Base-by-base conservation (phyloP, 169 alveolate species). In the Plasmodium billcollinsi region DNA sequence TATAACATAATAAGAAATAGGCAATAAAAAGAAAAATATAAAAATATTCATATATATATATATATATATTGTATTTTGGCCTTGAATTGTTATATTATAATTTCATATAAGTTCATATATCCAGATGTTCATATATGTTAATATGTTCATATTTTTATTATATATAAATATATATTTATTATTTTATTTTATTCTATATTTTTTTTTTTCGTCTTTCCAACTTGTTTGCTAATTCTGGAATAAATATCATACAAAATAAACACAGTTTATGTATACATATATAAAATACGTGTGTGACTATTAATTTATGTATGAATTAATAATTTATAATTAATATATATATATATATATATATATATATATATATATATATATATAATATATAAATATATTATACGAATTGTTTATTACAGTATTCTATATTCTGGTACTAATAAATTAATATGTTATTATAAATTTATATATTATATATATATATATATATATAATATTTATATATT, bases 221-320 rank as follows among this genome's bases (percentile, higher is more conserved):
- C 33, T 26, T 26, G 33, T 26, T 26, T 26, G 1, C 33, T 26
- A 26, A 26, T 26, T 26, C 33, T 26, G 33, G 33, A 26, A 26
- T 26, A 26, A 26, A 26, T 26, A 26, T 26, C 33, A 26, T 26
- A 26, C 3, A 26, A 26, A 26, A 26, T 26, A 26, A 26, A 26
- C 2, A 26, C 15, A 54, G 20, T 54, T n/a, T 50, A 20, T 54
- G 20, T 54, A 54, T 8, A 3, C 18, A 54, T 54, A 54, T 54
- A 54, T 2, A 54, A 26, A 26, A 26, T 26, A 26, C 33, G 33
- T 26, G 33, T 26, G 33, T 11, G 62, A 54, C 15, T 54, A 54
- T 54, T 54, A n/a, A 54, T 54, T n/a, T 20, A 54, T 54, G 62
- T 54, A 54, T 54, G n/a, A 54, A n/a, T 54, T 54, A 54, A 54